Evolutionary conservation across 345 rosid species (phyloP), one percentile per base, ranked within the genome.

Genomic region (Excoecaria agallocha): DNA sequence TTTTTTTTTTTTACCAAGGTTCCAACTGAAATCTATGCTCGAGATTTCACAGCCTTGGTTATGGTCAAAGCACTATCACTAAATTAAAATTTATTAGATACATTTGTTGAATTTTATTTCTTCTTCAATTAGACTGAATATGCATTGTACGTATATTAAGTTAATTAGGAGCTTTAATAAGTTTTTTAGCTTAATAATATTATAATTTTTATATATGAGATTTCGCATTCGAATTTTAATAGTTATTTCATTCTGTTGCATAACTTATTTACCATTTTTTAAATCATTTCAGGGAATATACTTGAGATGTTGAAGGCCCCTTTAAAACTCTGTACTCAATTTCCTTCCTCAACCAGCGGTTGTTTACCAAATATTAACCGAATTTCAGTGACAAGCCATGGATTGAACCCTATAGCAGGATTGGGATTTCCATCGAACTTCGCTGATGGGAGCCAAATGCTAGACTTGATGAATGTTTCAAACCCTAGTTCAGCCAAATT

Each of bases 271-370:
- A 30, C 30, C 30, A 30, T 15, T 55, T 8, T 9, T 22, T 22
- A 2, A 58, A 22, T 52, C 11, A 58, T 71, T 59, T 58, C 77
- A 74, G 70, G 56, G 30, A 54, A n/a, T 35, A 30, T n/a, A 19
- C 12, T 30, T 74, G 8, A 38, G 45, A 46, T 74, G 41, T 19
- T 51, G 15, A n/a, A 20, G 57, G 6, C 57, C 56, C 15, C 45
- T 11, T 22, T 5, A 2, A 46, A n/a, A 35, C 5, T 16, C 51
- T 25, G 17, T 45, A 41, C 24, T 25, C 72, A 49, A 46, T 20
- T 8, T 45, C 37, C 61, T 15, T 19, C 49, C 45, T 5, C 13
- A 8, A 0, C 66, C 41, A 17, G 10, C 43, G 30, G 6, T 19
- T 35, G 19, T 35, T 57, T 51, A 56, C 30, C 12, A 48, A 57